These are phyloP conservation scores for Fomitopsis betulina DNA, from an alignment of 1,284 basidiomycete genomes.

Conservation along the genomic window DNA sequence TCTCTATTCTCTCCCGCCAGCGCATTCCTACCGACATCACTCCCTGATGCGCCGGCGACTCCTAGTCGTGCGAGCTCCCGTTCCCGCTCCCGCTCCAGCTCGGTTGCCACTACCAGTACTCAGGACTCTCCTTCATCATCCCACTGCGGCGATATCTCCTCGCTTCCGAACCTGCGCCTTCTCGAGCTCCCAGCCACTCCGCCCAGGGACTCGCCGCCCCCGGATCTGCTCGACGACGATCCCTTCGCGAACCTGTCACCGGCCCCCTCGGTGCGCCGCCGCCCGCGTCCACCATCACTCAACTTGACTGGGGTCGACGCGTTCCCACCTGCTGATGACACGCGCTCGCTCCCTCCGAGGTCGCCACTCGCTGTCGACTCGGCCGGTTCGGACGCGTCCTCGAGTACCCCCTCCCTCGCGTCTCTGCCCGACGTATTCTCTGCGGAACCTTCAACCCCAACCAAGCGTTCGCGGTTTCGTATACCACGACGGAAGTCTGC, in stretches of 20 bases:
- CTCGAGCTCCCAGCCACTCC: conserved; percentile 12
- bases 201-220: conserved; percentile 26
- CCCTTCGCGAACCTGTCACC: conserved; percentile 58
- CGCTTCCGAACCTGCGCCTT: conserved; percentile 11
- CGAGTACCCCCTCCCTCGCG: conserved; percentile 6
- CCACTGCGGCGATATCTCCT: conserved; percentile 16
- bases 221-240: conserved; percentile 60
- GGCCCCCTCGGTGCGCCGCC: conserved; percentile 20
- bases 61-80: conserved; percentile 10
- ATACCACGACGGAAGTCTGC: conserved; percentile 30
- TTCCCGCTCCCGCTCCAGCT: conserved; percentile 8
- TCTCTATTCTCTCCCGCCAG: conserved; percentile 39
- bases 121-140: conserved; percentile 10
- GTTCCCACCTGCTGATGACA: conserved; percentile 5
- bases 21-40: conserved; percentile 24
- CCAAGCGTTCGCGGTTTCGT: conserved; percentile 15
- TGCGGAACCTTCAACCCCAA: conserved; percentile 20
- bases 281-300: conserved; percentile 15
- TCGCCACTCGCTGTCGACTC: conserved; percentile 22
- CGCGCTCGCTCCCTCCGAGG: conserved; percentile 14
- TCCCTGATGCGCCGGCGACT: conserved; percentile 14
- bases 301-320: conserved; percentile 17
- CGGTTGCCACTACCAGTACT: conserved; percentile 12
- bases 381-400: conserved; percentile 1
- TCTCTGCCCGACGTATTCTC: conserved; percentile 14